A percentile compares a stretch with the other conserved stretches of the same genome.
Evolutionary conservation across 2,329 filamentous ascomycete genomes (phyloP).

Genomic region (Malbranchea cinnamomea): DNA sequence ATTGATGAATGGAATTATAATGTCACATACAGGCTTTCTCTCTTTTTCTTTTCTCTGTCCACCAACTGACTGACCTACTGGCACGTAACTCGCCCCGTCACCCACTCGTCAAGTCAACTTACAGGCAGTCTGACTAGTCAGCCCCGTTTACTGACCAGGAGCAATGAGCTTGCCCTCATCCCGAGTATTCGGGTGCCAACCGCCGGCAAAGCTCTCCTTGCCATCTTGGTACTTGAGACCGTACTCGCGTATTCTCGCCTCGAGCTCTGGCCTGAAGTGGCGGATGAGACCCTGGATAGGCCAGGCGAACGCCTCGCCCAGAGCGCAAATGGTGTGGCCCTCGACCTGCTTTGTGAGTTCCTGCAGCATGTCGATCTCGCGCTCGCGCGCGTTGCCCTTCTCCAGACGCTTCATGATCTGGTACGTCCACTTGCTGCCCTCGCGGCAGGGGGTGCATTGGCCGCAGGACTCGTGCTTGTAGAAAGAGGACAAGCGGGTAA

Average conservation of each 20-base stretch:
- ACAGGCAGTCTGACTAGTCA: constrained; percentile 2
- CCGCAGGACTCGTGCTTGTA: constrained; percentile 98
- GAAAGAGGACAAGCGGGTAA: constrained; percentile 84
- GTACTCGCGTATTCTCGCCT: constrained; percentile 76
- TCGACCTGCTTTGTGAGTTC: constrained; percentile 99
- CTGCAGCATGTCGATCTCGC: constrained; percentile 99
- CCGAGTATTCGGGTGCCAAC: constrained; percentile 63
- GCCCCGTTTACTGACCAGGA: constrained; percentile 72
- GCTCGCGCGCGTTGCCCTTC: constrained; percentile 69
- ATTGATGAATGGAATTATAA: too few species aligned
- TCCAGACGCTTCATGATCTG: constrained; percentile 98
- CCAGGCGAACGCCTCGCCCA: constrained; percentile 97
- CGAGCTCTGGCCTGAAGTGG: constrained; percentile 92
- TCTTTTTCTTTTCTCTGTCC: too few species aligned
- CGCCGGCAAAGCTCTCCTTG: constrained; percentile 58
- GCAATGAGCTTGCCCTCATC: constrained; percentile 72
- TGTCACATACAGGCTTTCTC: too few species aligned
- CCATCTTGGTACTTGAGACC: constrained; percentile 53
- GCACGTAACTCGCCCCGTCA: too few species aligned
- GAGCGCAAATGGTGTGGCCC: constrained; percentile 94
- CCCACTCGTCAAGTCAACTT: too few species aligned
- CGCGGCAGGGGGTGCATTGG: constrained; percentile 97
- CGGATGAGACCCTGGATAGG: constrained; percentile 95
- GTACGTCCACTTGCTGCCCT: constrained; percentile 97
- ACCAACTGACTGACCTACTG: too few species aligned